Conservation (phyloP, 148 eudicot genomes). For the Persicaria maculosa region DNA sequence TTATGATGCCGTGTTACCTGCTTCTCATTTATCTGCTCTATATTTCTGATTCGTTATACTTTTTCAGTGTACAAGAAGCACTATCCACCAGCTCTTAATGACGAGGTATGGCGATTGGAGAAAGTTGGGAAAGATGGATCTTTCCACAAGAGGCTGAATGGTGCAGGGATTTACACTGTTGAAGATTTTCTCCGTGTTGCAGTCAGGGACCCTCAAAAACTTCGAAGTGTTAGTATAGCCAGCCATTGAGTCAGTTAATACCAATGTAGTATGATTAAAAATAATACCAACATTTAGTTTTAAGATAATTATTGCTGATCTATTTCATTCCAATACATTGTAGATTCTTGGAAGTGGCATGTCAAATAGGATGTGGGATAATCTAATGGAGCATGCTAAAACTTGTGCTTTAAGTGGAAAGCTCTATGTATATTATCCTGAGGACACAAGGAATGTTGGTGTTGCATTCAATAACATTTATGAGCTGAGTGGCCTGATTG, state of each 20-base stretch:
- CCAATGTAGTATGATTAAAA: neutral
- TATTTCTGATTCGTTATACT: slow-evolving; percentile 2
- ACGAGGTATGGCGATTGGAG: slow-evolving; percentile 95
- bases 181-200: slow-evolving; percentile 88
- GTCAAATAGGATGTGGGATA: slow-evolving; percentile 99
- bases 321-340: neutral
- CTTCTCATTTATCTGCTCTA: neutral
- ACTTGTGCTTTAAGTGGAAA: slow-evolving; percentile 83
- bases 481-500: slow-evolving; percentile 78
- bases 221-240: slow-evolving; percentile 51
- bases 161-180: slow-evolving; percentile 41
- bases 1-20: neutral
- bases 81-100: slow-evolving; percentile 78
- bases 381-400: slow-evolving; percentile 86
- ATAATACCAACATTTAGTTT: neutral
- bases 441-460: slow-evolving; percentile 64
- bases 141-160: slow-evolving; percentile 75
- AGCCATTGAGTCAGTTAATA: neutral
- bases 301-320: neutral
- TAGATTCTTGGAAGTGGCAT: slow-evolving; percentile 97
- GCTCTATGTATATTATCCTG: slow-evolving; percentile 72
- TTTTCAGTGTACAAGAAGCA: slow-evolving; percentile 86
- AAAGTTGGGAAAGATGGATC: slow-evolving; percentile 95
- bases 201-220: slow-evolving; percentile 59
- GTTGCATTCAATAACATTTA: slow-evolving; percentile 83